Evolutionary conservation across 2,329 filamentous ascomycete species (phyloP), one percentile per base, ranked within the genome.

Genomic region (Helminthosporium solani): DNA sequence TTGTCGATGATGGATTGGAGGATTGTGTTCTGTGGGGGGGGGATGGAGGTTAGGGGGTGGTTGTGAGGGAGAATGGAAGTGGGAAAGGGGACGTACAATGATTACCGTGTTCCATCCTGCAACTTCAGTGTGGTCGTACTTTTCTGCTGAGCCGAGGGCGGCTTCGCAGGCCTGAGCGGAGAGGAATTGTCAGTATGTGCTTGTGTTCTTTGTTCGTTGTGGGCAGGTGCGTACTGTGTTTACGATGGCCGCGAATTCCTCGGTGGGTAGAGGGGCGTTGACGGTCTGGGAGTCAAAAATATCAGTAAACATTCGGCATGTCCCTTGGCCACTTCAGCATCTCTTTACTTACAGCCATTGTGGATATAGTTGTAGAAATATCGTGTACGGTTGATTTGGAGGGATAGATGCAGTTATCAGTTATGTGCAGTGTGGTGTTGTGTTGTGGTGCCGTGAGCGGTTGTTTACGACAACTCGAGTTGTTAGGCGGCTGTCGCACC

Each of bases 71-170:
- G 19, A 12, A 16, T 37, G 40, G 46, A 38, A 39, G 37, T n/a
- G 44, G 34, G 40, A 44, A 35, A 19, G 49, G 50, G 76, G 47
- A 45, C 83, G 62, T 81, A 95, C 90, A 72, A 97, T 96, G 72
- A 99, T 97, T 56, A 80, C 78, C 27, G 87, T 87, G 77, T 97
- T 97, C 92, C 92, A 97, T 60, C 83, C 76, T 67, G 87, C 83
- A 28, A 92, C 95, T 68, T 87, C 86, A 45, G 84, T 74, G 73
- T 97, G 94, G 56, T 95, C 87, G 76, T 99, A 99, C 73, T 81
- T 85, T 52, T 89, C 84, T 49, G 84, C 84, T 53, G 74, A 79
- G 52, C 84, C 83, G 61, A 97, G 82, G 49, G 89, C 87, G 58
- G 79, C 80, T 66, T 88, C 84, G 78, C 91, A 96, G 58, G 90